phyloP scores from a whole-genome alignment of 345 rosid species.

The Lepidium africanum region DNA sequence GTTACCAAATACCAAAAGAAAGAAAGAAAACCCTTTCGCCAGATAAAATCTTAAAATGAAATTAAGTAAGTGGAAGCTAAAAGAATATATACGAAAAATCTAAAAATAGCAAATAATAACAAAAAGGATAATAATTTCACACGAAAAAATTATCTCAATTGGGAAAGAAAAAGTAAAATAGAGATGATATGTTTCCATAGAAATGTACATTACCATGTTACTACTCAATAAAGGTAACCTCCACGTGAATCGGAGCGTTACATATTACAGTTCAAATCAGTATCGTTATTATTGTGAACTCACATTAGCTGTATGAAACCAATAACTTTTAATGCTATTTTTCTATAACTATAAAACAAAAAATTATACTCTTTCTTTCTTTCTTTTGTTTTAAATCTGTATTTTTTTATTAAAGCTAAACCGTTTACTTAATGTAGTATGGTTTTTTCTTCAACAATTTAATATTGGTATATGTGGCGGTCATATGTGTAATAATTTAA shows the following conservation, averaged over 20 bases:
- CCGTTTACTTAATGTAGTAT: neutral
- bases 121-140: neutral
- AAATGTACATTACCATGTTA: neutral
- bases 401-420: neutral
- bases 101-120: neutral
- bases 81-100: neutral
- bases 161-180: neutral
- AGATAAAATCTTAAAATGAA: neutral
- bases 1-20: too few relatives aligned
- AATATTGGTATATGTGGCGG: neutral
- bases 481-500: neutral
- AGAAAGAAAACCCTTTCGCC: neutral
- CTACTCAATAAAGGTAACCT: neutral
- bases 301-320: constrained; percentile 19
- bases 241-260: constrained; percentile 18
- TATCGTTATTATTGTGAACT: constrained; percentile 15
- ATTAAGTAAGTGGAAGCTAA: neutral
- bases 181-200: neutral
- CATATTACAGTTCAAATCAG: constrained; percentile 19
- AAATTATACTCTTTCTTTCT: neutral
- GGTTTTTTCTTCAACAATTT: neutral
- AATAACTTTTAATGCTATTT: neutral
- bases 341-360: neutral
- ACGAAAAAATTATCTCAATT: neutral
- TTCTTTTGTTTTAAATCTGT: neutral